Evolutionary conservation across 768 basidiomycete genomes (phyloP), one percentile per base, ranked within the genome.

Genomic region (Hirschioporus abietinus): DNA sequence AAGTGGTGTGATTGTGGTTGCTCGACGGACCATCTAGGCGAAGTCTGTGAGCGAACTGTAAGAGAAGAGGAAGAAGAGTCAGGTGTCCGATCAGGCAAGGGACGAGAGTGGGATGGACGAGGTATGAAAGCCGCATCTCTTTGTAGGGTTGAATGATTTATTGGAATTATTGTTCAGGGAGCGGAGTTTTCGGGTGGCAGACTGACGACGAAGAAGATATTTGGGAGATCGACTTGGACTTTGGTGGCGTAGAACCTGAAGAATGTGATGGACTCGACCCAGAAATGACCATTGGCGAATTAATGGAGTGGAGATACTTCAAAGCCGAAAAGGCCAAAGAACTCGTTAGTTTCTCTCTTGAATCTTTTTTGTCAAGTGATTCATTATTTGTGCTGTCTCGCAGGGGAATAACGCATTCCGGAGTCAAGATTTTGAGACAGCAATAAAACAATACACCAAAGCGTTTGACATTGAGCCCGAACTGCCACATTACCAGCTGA

Each of bases 1-100:
- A 91, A 90, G 70, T 91, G 90, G 90, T 91, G 90, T 72, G 89
- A 90, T 67, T 91, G 90, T 75, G 90, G 90, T 1, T 91, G 90
- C 72, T 90, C 89, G 62, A 90, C 90, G 27, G 90, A 90, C 73
- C 89, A 91, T 71, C 78, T 91, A 15, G 87, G 88, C 0, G 89
- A 91, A 73, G 90, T 91, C 18, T 91, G 90, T 68, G 90, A 91
- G 77, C 81, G 81, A 66, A 88, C 88, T 8, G 89, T 90, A 35
- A 74, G 88, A 62, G 86, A 88, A 72, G 89, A 89, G 30, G 90
- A 90, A 70, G 84, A 86, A 70, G 86, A 86, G 66, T 83, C 79
- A 57, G 81, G 86, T 0, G 80, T 84, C 0, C 73, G 87, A 42
- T 76, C 82, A 0, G 90, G 90, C 7, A 91, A 91, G 72, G 85